Base-by-base conservation (phyloP, 805 yeast species). In the Candida krabiensis region DNA sequence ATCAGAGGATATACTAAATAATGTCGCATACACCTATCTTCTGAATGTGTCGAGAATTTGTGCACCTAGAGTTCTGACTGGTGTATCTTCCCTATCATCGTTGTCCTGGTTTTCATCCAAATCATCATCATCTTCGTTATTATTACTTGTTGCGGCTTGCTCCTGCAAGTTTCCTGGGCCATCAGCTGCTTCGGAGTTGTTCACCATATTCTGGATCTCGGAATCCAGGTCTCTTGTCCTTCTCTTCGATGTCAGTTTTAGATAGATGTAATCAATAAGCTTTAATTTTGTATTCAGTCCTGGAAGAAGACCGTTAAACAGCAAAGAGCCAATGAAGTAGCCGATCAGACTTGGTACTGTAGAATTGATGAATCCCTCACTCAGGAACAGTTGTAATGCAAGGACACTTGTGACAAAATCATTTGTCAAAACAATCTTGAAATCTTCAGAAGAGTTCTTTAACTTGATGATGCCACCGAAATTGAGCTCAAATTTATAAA, bases 31-130 rank as follows among this genome's bases (percentile, higher is more conserved):
- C 11, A 11, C 7, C 32, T 30, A 52, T 37, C 55, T 61, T 52
- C 83, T 67, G 48, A 80, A 79, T 0, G 82, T 75, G 55, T 79
- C 82, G 17, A 80, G 57, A 38, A 81, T 69, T 49, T 79, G 86
- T 16, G 75, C 67, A 2, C 83, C 79, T 24, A 81, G 59, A 0
- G 86, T 77, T 35, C 86, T 60, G 9, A 71, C 76, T 0, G 86
- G 86, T 13, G 80, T 79, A 40, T 77, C 84, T 7, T 75, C 74
- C 33, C 75, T 54, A 14, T 68, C 68, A 19, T 59, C 68, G 9
- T 33, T 46, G 49, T 40, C 58, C 40, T 37, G 35, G 29, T 50
- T 55, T 17, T 58, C 58, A 30, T 56, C 58, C 9, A 47, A 55
- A 11, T 58, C 67, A 29, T 61, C 65, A 11, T 56, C 55, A 14